Conservation (phyloP, 202 grass and related monocot species). For the Brachypodium distachyon region DNA sequence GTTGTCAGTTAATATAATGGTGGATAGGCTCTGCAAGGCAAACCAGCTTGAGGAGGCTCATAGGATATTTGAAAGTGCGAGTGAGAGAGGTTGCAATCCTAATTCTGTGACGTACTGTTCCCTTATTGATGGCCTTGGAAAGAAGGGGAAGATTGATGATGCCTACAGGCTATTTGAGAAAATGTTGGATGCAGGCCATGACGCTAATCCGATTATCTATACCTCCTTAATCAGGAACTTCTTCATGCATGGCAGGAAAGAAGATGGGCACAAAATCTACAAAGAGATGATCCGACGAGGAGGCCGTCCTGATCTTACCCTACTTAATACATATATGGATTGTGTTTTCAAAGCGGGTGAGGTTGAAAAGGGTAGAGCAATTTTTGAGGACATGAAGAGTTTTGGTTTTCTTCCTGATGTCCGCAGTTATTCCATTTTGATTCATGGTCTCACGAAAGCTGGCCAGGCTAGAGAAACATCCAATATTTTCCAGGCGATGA, state of each 20-base stretch:
- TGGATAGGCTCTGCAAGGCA: conserved; percentile 89
- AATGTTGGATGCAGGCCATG: conserved; percentile 75
- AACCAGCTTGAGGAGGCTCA: conserved; percentile 70
- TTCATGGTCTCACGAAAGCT: conserved; percentile 89
- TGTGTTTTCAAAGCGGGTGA: conserved; percentile 82
- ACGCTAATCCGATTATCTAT: conserved; percentile 69
- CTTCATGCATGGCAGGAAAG: conserved; percentile 87
- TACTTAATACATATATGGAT: conserved; percentile 96
- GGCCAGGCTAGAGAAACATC: conserved; percentile 88
- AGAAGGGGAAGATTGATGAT: conserved; percentile 77
- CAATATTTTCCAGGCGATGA: conserved; percentile 87
- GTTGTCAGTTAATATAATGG: conserved; percentile 86
- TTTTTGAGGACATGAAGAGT: conserved; percentile 78
- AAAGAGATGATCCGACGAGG: conserved; percentile 73
- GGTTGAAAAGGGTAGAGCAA: conserved; percentile 53
- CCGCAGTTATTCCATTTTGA: conserved; percentile 80
- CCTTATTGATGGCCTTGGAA: conserved; percentile 85
- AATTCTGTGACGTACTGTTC: conserved; percentile 77
- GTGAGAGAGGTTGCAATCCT: conserved; percentile 63
- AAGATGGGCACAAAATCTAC: conserved; percentile 96
- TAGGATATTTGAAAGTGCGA: conserved; percentile 64
- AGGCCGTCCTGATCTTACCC: conserved; percentile 72
- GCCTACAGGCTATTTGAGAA: conserved; percentile 77
- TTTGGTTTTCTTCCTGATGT: conserved; percentile 62
- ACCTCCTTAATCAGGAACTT: conserved; percentile 84